Evolutionary conservation across 176 grass and related monocot genomes (phyloP).

Genomic region (Oryza glumipatula): DNA sequence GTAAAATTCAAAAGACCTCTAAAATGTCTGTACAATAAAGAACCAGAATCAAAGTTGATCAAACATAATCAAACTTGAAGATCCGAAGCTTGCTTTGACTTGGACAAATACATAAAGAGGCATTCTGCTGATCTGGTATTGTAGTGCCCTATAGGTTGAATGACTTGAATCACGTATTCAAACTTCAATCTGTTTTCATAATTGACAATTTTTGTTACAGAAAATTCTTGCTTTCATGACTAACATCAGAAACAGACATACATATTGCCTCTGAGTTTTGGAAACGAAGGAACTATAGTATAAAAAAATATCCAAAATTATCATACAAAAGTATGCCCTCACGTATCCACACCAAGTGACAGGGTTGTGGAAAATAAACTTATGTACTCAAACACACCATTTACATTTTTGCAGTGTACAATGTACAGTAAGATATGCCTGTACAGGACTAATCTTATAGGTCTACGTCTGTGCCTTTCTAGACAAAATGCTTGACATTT

Average conservation of each 20-base stretch:
- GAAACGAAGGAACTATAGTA: not conserved
- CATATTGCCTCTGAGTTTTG: not conserved
- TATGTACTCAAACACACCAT: slow-evolving; percentile 33
- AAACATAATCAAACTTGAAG: not conserved
- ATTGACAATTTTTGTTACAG: not conserved
- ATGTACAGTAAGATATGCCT: slow-evolving; percentile 28
- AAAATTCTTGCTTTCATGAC: not conserved
- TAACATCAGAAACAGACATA: not conserved
- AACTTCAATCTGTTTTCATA: slow-evolving; percentile 22
- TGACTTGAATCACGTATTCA: not conserved
- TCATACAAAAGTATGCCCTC: slow-evolving; percentile 6
- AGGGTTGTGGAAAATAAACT: slow-evolving; percentile 35
- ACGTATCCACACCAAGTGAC: slow-evolving; percentile 34
- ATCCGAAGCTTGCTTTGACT: not conserved
- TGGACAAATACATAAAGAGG: not conserved
- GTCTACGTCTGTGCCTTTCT: slow-evolving; percentile 48
- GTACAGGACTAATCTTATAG: slow-evolving; percentile 20
- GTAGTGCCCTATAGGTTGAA: not conserved
- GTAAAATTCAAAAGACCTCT: too few relatives aligned
- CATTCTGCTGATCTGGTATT: not conserved
- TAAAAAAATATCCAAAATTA: not conserved
- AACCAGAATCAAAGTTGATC: not conserved
- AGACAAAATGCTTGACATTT: slow-evolving; percentile 60
- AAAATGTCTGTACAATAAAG: not conserved
- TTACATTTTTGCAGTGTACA: slow-evolving; percentile 38